These are phyloP conservation scores for Dactylorhiza incarnata DNA, from an alignment of 106 monocot genomes.

Conservation along the genomic window DNA sequence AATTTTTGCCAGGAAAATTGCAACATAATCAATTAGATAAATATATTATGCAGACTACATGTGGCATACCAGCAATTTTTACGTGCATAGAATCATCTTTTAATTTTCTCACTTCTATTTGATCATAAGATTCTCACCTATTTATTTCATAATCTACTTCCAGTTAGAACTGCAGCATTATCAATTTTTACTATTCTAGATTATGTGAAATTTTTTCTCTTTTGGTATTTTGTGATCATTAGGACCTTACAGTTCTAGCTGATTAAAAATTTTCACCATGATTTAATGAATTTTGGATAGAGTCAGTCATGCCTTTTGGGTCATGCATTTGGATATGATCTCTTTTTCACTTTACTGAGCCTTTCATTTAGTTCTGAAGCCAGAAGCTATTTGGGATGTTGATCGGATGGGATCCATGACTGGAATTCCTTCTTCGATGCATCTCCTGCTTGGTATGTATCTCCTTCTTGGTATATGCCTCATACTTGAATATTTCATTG, in stretches of 20 bases:
- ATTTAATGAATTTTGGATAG: background rate
- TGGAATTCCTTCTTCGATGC: constrained; percentile 75
- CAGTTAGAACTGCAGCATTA: background rate
- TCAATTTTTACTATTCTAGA: background rate
- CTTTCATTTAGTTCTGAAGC: constrained; percentile 39
- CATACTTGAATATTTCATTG: background rate
- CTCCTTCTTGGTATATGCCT: background rate
- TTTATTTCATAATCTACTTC: background rate
- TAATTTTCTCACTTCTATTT: background rate
- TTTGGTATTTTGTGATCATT: background rate
- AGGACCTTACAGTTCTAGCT: background rate
- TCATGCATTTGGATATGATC: background rate
- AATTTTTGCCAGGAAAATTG: background rate
- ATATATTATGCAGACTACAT: background rate
- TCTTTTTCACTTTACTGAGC: background rate
- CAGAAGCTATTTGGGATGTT: constrained; percentile 86
- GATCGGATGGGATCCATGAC: constrained; percentile 55
- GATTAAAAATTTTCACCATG: background rate
- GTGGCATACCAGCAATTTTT: background rate
- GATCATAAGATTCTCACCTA: background rate
- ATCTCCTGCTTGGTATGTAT: constrained; percentile 74
- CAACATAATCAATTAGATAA: background rate
- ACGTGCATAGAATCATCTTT: background rate
- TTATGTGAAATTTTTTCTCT: background rate
- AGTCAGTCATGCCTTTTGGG: background rate